Conservation (phyloP, 1,139 yeast genomes). For the Nakaseomyces glabratus region DNA sequence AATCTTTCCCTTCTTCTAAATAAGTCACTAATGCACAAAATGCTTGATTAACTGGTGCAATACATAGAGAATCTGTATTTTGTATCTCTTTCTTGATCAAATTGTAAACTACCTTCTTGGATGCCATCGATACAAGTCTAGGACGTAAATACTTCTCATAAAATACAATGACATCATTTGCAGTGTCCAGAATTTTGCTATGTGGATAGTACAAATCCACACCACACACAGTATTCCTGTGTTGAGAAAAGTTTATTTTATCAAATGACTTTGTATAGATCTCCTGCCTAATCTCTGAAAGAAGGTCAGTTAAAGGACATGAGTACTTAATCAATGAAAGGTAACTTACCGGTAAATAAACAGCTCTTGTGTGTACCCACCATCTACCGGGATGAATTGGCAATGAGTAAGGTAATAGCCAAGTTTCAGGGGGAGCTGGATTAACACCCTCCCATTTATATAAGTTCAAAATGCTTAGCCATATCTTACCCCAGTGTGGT, state of each 20-base stretch:
- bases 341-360: conserved; percentile 82
- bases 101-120: conserved; percentile 49
- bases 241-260: conserved; percentile 53
- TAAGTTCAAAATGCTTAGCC: conserved; percentile 71
- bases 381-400: conserved; percentile 93
- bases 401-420: conserved; percentile 71
- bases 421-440: conserved; percentile 95
- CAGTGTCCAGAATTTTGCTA: conserved; percentile 52
- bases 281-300: conserved; percentile 61
- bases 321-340: conserved; percentile 49
- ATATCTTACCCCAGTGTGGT: conserved; percentile 98
- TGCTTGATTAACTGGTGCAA: conserved; percentile 92
- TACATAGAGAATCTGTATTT: conserved; percentile 75
- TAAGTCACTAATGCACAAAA: conserved; percentile 67
- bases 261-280: conserved; percentile 62
- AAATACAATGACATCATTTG: conserved; percentile 49
- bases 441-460: conserved; percentile 96
- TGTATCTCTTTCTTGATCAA: conserved; percentile 62
- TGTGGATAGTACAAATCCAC: conserved; percentile 93
- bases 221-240: conserved; percentile 82
- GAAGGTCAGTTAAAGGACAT: conserved; percentile 56
- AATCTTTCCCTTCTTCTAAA: conserved; percentile 60
- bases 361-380: conserved; percentile 99
- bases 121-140: conserved; percentile 49
- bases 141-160: conserved; percentile 74